Evolutionary conservation across 495 filamentous ascomycete species (phyloP).

Genomic region (Talaromyces wortmannii): DNA sequence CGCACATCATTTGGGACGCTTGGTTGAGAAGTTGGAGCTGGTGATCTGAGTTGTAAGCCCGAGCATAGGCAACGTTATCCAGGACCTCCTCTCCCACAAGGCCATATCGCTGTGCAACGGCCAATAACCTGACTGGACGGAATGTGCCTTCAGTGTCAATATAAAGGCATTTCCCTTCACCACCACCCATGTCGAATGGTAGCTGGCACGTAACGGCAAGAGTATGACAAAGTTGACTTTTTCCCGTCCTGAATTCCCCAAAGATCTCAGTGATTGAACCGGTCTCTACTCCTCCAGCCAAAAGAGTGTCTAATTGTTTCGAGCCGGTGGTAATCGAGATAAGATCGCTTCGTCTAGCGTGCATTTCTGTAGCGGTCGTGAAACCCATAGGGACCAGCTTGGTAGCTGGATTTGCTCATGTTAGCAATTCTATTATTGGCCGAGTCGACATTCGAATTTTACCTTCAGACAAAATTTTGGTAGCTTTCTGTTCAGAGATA

Average conservation of each 20-base stretch:
- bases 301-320: conserved; percentile 90
- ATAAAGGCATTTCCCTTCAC: conserved; percentile 98
- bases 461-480: conserved; percentile 91
- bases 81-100: conserved; percentile 94
- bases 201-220: conserved; percentile 97
- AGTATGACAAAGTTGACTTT: conserved; percentile 97
- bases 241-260: conserved; percentile 95
- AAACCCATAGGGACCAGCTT: conserved; percentile 98
- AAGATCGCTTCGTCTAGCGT: conserved; percentile 87
- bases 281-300: conserved; percentile 92
- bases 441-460: background rate
- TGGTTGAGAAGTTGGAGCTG: conserved; percentile 92
- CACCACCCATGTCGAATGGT: conserved; percentile 97
- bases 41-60: conserved; percentile 97
- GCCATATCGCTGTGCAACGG: conserved; percentile 89
- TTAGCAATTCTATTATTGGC: no score
- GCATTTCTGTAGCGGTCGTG: conserved; percentile 99
- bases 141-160: conserved; percentile 99
- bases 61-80: conserved; percentile 95
- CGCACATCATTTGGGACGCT: conserved; percentile 97
- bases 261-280: conserved; percentile 98
- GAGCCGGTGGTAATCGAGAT: conserved; percentile 98
- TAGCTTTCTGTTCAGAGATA: conserved; percentile 93
- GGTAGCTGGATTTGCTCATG: conserved; percentile 50
- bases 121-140: conserved; percentile 79